Evolutionary conservation across 441 rosid genomes (phyloP), one percentile per base, ranked within the genome.

Genomic region (Aleurites moluccanus): DNA sequence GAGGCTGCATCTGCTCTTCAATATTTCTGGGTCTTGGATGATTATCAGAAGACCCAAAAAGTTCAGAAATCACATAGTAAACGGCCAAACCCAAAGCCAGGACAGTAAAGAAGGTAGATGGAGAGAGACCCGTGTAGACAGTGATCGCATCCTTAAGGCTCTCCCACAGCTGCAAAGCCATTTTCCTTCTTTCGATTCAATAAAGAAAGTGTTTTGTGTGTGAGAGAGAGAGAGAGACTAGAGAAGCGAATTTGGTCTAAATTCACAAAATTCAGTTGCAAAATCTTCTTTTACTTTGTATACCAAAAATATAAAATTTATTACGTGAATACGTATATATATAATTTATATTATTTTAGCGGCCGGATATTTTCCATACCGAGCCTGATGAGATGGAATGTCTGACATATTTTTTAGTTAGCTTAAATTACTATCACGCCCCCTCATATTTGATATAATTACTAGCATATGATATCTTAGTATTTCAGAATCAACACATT

Each of bases 111-210:
- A 96, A 96, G 33, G 90, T 78, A 0, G 93, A 83, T 18, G 99
- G 97, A 55, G 98, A 88, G 33, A 96, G 88, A 47, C 99, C 99
- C 0, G 99, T 92, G 90, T 96, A 96, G 40, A 81, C 87, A 50
- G 86, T 82, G 55, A 93, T 92, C 20, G 97, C 91, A 71, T 90
- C 96, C 85, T 90, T 91, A 6, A 93, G 77, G 69, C 97, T 85
- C 56, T 89, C 92, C 99, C 99, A 96, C 59, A 91, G 91, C 60
- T 88, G 86, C 75, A 96, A 75, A 59, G 90, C 96, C 98, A 96
- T 95, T 59, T 15, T 69, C n/a, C n/a, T n/a, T n/a, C n/a, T n/a
- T 23, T 47, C 23, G 8, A 9, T 47, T 9, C 45, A 21, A 1
- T 15, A 61, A 38, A 75, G 33, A 60, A 21, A 4, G 18, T n/a